These are phyloP conservation scores for Candida lessepsii DNA, from an alignment of 805 yeast genomes.

Conservation along the genomic window DNA sequence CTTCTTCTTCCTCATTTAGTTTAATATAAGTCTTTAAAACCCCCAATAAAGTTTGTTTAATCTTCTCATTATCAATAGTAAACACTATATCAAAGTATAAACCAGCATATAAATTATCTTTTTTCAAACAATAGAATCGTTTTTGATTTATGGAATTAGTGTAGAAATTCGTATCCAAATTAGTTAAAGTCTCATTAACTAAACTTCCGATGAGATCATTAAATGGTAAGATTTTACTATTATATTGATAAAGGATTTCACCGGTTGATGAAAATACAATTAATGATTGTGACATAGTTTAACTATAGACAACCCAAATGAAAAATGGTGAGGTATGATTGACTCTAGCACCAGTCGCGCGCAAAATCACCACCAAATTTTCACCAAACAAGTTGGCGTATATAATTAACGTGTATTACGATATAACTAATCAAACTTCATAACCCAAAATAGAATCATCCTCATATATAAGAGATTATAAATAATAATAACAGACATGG, in stretches of 20 bases:
- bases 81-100: conserved; percentile 39
- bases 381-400: background rate
- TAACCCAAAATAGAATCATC: too few species aligned
- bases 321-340: too few species aligned
- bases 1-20: conserved; percentile 19
- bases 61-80: conserved; percentile 38
- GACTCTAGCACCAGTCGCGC: too few species aligned
- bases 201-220: conserved; percentile 36
- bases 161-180: conserved; percentile 32
- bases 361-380: background rate
- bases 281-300: conserved; percentile 37
- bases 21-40: conserved; percentile 32
- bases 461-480: background rate
- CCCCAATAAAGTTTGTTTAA: conserved; percentile 30
- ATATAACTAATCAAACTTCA: too few species aligned
- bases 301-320: too few species aligned
- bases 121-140: conserved; percentile 32
- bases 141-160: conserved; percentile 32
- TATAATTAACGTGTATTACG: background rate
- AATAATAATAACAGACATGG: conserved; percentile 24
- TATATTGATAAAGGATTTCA: conserved; percentile 34
- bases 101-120: conserved; percentile 31
- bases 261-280: conserved; percentile 38
- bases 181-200: conserved; percentile 33
- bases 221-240: conserved; percentile 36